Conservation (phyloP, 2,329 filamentous ascomycete species). For the Plectosphaerella plurivora region DNA sequence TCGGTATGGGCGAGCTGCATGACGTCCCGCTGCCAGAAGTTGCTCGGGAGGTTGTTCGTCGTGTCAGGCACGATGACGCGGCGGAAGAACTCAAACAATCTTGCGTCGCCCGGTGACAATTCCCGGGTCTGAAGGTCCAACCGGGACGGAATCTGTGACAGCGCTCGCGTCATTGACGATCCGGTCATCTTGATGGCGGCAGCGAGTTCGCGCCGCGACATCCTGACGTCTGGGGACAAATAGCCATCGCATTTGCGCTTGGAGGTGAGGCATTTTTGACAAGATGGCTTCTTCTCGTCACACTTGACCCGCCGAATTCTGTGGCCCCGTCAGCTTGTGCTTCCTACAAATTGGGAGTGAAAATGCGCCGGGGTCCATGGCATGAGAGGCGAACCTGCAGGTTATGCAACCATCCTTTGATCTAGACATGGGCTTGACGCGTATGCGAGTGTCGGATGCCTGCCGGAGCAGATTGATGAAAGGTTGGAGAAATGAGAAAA, state of each 20-base stretch:
- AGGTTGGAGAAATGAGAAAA: no score
- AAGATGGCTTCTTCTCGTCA: conserved; percentile 22
- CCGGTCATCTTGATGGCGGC: conserved; percentile 11
- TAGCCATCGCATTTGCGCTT: conserved; percentile 26
- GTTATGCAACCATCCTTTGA: conserved; percentile 4
- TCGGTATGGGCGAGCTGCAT: conserved; percentile 27
- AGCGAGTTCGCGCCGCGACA: conserved; percentile 25
- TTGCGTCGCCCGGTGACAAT: background rate
- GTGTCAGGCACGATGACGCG: background rate
- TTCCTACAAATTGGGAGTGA: background rate
- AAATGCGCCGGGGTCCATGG: background rate
- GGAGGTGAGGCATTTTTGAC: conserved; percentile 18
- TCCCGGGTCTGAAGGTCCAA: background rate
- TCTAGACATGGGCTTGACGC: background rate
- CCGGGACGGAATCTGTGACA: background rate
- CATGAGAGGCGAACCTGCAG: conserved; percentile 15
- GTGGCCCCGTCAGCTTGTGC: background rate
- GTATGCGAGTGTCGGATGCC: no score
- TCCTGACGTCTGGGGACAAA: conserved; percentile 13
- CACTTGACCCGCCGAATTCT: conserved; percentile 25
- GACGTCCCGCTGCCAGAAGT: conserved; percentile 25
- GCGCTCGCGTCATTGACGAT: background rate
- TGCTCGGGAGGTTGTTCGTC: conserved; percentile 16
- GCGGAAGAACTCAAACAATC: background rate
- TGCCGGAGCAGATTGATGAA: no score